Conservation (phyloP, 2,329 filamentous ascomycete genomes). For the Stachybotrys chlorohalonatus region DNA sequence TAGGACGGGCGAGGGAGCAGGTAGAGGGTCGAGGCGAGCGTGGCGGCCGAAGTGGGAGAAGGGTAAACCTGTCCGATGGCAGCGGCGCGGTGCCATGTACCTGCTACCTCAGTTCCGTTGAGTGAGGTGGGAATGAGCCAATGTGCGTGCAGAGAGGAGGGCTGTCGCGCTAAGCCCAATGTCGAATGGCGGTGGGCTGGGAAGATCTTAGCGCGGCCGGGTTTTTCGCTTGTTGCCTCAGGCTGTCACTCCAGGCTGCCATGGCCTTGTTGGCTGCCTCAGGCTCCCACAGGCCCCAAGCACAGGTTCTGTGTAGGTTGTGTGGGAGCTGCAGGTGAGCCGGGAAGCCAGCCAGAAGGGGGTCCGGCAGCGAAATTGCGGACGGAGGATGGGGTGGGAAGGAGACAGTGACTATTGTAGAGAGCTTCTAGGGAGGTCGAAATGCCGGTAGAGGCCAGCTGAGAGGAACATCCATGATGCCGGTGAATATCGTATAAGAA, state of each 20-base stretch:
- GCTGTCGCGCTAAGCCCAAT: constrained; percentile 25
- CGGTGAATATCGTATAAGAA: neutral
- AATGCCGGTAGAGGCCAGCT: neutral
- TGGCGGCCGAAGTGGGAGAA: constrained; percentile 3
- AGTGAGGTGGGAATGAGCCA: neutral
- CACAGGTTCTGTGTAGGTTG: neutral
- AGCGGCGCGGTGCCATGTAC: neutral
- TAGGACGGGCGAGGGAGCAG: constrained; percentile 1
- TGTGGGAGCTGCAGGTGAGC: neutral
- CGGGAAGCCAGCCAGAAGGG: neutral
- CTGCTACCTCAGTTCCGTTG: neutral
- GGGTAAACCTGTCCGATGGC: neutral
- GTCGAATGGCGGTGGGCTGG: constrained; percentile 24
- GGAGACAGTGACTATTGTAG: neutral
- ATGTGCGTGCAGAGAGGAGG: constrained; percentile 8
- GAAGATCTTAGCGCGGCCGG: constrained; percentile 19
- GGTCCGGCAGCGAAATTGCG: constrained; percentile 1
- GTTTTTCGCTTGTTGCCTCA: constrained; percentile 5
- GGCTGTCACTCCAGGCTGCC: constrained; percentile 2
- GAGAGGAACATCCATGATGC: neutral
- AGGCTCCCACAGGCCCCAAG: neutral
- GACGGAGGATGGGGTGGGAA: neutral
- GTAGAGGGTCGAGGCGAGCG: too few relatives aligned
- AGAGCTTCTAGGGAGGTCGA: neutral
- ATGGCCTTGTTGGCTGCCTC: neutral